Base-by-base conservation (phyloP, 225 moss, liverwort and hornwort genomes). In the Pleurozium schreberi region DNA sequence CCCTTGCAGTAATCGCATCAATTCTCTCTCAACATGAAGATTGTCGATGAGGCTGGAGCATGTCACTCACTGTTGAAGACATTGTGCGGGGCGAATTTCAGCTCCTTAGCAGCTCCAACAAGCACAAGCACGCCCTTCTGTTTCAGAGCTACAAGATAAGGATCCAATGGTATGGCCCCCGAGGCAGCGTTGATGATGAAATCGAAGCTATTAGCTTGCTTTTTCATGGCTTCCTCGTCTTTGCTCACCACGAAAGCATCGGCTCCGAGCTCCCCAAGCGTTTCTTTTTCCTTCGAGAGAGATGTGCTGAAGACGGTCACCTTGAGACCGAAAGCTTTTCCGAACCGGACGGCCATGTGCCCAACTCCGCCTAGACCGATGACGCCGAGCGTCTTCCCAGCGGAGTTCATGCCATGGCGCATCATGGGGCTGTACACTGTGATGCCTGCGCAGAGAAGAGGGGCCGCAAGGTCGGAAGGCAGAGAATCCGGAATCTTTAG, bases 341-440 rank as follows among this genome's bases (percentile, higher is more conserved):
- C 95, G 74, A 96, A 93, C 81, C 81, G 85, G 13, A 96, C 96
- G 31, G 93, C 96, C 95, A 96, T 88, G 86, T 96, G 96, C 10
- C 96, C 96, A 52, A 96, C 81, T 38, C 94, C 96, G 27, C 96
- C 96, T 14, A 96, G 84, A 33, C 93, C 95, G 17, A 95, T 64
- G 19, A 96, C 96, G 11, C 96, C 95, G 8, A 95, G 88, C 42
- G 77, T 87, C 91, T 94, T 95, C 50, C 94, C 96, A 6, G 94
- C 45, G 57, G 85, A 19, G 91, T 96, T 92, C 96, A 96, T 94
- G 83, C 91, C 92, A 31, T 91, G 83, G 13, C 91, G 92, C 18
- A 93, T 92, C 96, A 96, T 96, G n/a, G 96, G 94, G 59, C 92
- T 90, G 86, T 96, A 96, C 8, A 93, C 96, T 21, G 96, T 95